These are phyloP conservation scores for Neopestalotiopsis rosae DNA, from an alignment of 2,329 filamentous ascomycete genomes.

Conservation along the genomic window DNA sequence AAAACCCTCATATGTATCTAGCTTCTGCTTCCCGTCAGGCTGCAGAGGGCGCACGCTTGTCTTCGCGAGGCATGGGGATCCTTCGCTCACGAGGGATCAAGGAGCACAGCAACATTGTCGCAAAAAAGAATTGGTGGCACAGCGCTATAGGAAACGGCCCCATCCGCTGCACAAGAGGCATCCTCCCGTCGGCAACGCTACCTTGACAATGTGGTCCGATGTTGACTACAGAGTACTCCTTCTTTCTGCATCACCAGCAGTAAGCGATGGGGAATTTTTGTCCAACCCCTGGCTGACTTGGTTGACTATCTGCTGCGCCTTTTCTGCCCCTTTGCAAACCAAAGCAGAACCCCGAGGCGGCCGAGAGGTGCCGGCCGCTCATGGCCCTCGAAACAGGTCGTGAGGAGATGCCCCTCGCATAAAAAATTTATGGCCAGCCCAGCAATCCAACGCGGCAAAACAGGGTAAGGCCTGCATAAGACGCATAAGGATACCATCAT, in stretches of 20 bases:
- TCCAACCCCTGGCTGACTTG: not conserved
- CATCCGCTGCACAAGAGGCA: constrained; percentile 17
- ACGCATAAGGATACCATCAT: not conserved
- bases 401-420: not conserved
- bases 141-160: constrained; percentile 13
- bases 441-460: not conserved
- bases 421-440: not conserved
- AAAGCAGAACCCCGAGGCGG: not conserved
- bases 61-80: not conserved
- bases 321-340: not conserved
- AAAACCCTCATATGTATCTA: not conserved
- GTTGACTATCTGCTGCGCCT: not conserved
- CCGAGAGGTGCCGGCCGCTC: not conserved
- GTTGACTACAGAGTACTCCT: not conserved
- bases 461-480: not conserved
- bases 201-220: constrained; percentile 3
- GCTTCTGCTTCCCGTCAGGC: not conserved
- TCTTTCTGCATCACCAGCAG: not conserved
- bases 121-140: constrained; percentile 8
- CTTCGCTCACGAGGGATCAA: constrained; percentile 1
- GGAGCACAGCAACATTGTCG: not conserved
- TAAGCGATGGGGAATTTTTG: not conserved
- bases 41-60: not conserved
- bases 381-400: not conserved
- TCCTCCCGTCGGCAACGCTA: constrained; percentile 17